Evolutionary conservation across 2,329 filamentous ascomycete species (phyloP), one percentile per base, ranked within the genome.

Genomic region (Neophaeococcomyces mojaviensis): DNA sequence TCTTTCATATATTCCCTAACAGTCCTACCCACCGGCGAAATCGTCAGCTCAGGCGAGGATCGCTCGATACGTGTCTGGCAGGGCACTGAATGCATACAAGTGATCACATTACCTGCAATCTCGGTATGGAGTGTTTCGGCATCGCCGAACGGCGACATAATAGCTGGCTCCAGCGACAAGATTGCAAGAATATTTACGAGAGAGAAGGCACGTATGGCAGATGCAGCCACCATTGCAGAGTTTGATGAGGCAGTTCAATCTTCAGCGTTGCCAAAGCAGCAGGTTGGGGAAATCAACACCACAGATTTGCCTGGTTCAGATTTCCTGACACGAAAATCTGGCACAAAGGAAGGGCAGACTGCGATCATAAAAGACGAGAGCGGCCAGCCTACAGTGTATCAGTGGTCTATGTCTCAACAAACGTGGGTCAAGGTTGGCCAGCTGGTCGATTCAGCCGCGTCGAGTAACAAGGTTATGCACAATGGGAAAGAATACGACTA

Each of bases 261-360:
- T 9, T 95, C 88, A 0, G 79, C 88, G 2, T 95, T 96, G 61
- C 88, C 89, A 0, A 82, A 90, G 59, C 86, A 97, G 60, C 84
- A 90, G 52, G 70, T 90, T 16, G 83, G 84, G 1, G 78, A 81
- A 3, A 80, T 97, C 64, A 90, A 97, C 67, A 95, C 94, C 64
- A 89, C 95, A 64, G 82, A 92, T 59, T 73, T 97, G 1, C 88
- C 90, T 0, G 88, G 89, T 0, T 86, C 87, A 12, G 88, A 94
- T 15, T 96, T 95, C 57, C 69, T 98, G 7, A 78, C 81, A 45
- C 78, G 78, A 46, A 89, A 88, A 56, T 79, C 81, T 0, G 92
- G 92, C 3, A 92, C 86, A n/a, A 95, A 95, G 65, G 92, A 98
- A 54, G 92, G 92, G 0, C 90, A 98, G 61, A 85, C 95, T 4